Evolutionary conservation across 2,329 filamentous ascomycete genomes (phyloP), one percentile per base, ranked within the genome.

Genomic region (Ceratocystis albifundus): DNA sequence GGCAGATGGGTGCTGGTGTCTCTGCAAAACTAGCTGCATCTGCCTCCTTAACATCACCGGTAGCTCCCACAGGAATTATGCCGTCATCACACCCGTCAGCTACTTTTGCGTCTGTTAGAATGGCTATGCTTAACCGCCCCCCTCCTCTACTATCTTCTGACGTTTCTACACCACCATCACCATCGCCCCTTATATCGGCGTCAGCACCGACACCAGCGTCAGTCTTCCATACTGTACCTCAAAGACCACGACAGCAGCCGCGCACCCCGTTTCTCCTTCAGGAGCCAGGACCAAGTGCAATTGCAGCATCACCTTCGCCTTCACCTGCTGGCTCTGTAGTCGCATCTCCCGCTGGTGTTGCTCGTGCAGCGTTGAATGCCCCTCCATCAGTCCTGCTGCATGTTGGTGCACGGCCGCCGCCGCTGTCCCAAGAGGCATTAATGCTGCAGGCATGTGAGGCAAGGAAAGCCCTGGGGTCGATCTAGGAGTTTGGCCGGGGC

Each of bases 361-460:
- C 36, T 12, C 36, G 25, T 15, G 22, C 61, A 22, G 25, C 61
- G 41, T n/a, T 28, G 5, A 20, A 36, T n/a, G 41, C 41, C 7
- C 3, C 20, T 7, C 61, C 61, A 41, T 41, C 36, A 10, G 61
- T 30, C 7, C 46, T 65, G 46, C 15, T 55, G 48, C 50, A 55
- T 36, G 48, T 46, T 22, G 48, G 48, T 25, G 48, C 50, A 22
- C 63, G 63, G 8, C 63, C 63, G 7, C 63, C 63, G 2, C 63
- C 63, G 30, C 25, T 65, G 30, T 65, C 63, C 22, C 63, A 65
- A 32, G 63, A 57, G 28, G 63, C 63, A 17, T n/a, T 65, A n/a
- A 53, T 65, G 63, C 32, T 57, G 15, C 53, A 57, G 53, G 53
- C 53, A 28, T 57, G 53, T 12, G 53, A 57, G 30, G 53, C 63